Evolutionary conservation across 306 rosid genomes (phyloP), one percentile per base, ranked within the genome.

Genomic region (Gillenia trifoliata): DNA sequence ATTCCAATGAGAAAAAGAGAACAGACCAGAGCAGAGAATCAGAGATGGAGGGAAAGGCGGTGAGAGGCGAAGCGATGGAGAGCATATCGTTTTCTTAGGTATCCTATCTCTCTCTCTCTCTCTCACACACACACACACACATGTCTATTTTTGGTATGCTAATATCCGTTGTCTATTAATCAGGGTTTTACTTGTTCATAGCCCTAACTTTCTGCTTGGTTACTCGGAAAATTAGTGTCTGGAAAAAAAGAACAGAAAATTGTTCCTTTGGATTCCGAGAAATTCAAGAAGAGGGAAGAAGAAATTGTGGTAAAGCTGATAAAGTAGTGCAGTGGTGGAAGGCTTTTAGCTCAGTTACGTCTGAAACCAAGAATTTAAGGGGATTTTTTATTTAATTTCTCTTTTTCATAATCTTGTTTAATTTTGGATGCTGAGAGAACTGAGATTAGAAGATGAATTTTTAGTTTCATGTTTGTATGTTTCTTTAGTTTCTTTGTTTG

Each of bases 1-100:
- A n/a, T n/a, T n/a, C n/a, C n/a, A n/a, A n/a, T n/a, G n/a, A n/a
- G n/a, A n/a, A n/a, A n/a, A n/a, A n/a, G n/a, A n/a, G n/a, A n/a
- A n/a, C n/a, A n/a, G n/a, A n/a, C n/a, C n/a, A n/a, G n/a, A n/a
- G n/a, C n/a, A n/a, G n/a, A n/a, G n/a, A n/a, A n/a, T n/a, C n/a
- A n/a, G n/a, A n/a, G n/a, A n/a, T n/a, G n/a, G n/a, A n/a, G n/a
- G n/a, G n/a, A n/a, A n/a, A n/a, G n/a, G n/a, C n/a, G n/a, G n/a
- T n/a, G n/a, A n/a, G n/a, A n/a, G n/a, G n/a, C n/a, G n/a, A n/a
- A n/a, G n/a, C n/a, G n/a, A n/a, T n/a, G n/a, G n/a, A n/a, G n/a
- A n/a, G n/a, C n/a, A n/a, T n/a, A n/a, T n/a, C 41, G 93, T 94
- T 11, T 91, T 94, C 82, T 52, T 87, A 68, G 86, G 91, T 84